These are phyloP conservation scores for Sphenostylis stenocarpa DNA, from an alignment of 306 rosid species.

Conservation along the genomic window DNA sequence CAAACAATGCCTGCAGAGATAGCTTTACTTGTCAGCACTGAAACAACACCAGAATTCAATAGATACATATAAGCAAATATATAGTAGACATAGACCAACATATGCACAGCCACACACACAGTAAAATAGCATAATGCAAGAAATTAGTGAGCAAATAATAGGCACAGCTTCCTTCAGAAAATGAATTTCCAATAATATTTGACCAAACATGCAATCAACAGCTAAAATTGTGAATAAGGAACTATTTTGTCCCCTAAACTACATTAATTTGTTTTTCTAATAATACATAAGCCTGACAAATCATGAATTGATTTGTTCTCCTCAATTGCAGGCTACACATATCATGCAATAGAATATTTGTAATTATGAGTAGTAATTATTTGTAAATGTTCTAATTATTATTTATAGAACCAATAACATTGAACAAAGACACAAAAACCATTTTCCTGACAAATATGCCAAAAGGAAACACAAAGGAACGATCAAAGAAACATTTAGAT, in stretches of 20 bases:
- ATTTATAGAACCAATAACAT: too few relatives aligned
- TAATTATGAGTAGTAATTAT: too few relatives aligned
- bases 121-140: conserved; percentile 11
- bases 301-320: too few relatives aligned
- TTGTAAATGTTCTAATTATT: too few relatives aligned
- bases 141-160: neutral
- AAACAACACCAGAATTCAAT: conserved; percentile 15
- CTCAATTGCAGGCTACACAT: too few relatives aligned
- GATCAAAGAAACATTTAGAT: neutral
- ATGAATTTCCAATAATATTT: conserved; percentile 18
- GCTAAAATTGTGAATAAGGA: conserved; percentile 10
- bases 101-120: neutral
- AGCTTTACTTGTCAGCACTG: conserved; percentile 29
- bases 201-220: conserved; percentile 14
- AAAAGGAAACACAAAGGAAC: conserved; percentile 24
- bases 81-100: neutral
- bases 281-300: too few relatives aligned
- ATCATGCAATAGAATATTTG: too few relatives aligned
- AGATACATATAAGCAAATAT: neutral
- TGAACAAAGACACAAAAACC: too few relatives aligned
- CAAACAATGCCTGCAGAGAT: conserved; percentile 79
- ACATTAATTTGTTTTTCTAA: too few relatives aligned
- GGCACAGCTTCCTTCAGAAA: conserved; percentile 14
- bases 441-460: too few relatives aligned
- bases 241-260: too few relatives aligned